Base-by-base conservation (phyloP, 192 early-diverging fungal species). In the Podila minutissima region DNA sequence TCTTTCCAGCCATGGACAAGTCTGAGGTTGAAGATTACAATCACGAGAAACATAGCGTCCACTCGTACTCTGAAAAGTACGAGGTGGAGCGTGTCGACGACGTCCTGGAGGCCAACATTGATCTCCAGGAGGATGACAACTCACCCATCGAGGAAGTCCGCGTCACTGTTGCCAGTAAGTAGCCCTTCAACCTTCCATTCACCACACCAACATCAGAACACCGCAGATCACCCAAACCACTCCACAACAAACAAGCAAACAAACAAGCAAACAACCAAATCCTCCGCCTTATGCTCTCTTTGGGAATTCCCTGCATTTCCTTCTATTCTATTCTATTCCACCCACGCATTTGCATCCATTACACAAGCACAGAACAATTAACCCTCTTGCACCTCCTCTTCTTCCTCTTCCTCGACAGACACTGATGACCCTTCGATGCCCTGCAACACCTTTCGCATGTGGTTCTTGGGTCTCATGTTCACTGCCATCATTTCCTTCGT, bases 391-490 rank as follows among this genome's bases (percentile, higher is more conserved):
- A 51, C 20, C 19, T 22, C 8, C 20, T 3, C 20, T 24, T 8
- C 22, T 24, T 8, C 22, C 22, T 53, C 2, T 53, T 19, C 51
- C 17, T 8, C 17, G 2, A 87, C 86, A 71, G 83, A 82, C 49
- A 79, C 62, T 17, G 86, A 89, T 72, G 88, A 89, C 59, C 77
- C 88, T 8, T 75, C 62, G 3, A 46, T 81, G 17, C 85, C 88
- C 57, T 83, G 83, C 37, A 76, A 82, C 58, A 89, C 88, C 15
- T 89, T 89, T 72, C 83, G 88, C 33, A 85, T 85, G 82, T 85
- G 77, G 72, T 62, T 72, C 62, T 74, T 89, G n/a, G 84, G 83
- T 69, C 37, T 85, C 33, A 33, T 84, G 15, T 85, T 85, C 38
- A 77, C 73, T 12, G 58, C 50, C 33, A 38, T 77, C 4, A 75